phyloP scores from a whole-genome alignment of 75 land plant species.

The Selaginella tamariscina region DNA sequence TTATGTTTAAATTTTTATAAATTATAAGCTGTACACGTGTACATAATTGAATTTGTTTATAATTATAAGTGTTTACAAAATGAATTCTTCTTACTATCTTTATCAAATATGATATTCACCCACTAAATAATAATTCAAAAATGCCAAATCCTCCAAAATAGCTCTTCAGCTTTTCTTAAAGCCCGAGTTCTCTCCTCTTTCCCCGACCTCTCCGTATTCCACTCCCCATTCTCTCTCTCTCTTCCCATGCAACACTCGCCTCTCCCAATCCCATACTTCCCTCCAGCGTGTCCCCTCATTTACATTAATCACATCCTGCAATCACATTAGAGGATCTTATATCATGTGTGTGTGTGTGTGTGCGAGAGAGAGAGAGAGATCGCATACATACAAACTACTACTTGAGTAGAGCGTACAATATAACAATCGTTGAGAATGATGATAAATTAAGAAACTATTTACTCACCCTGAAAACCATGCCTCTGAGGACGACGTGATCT shows the following conservation, averaged over 20 bases:
- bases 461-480: slow-evolving; percentile 22
- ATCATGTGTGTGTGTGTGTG: too few relatives aligned
- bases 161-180: too few relatives aligned
- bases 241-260: slow-evolving; percentile 31
- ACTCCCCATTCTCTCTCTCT: slow-evolving; percentile 34
- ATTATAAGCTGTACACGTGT: too few relatives aligned
- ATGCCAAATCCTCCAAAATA: too few relatives aligned
- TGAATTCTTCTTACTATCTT: too few relatives aligned
- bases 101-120: too few relatives aligned
- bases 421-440: neutral
- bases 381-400: neutral
- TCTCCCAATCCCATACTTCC: slow-evolving; percentile 41
- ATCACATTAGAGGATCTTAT: neutral
- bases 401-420: neutral
- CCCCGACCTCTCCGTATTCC: slow-evolving; percentile 15
- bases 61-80: too few relatives aligned
- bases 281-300: slow-evolving; percentile 18
- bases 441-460: neutral
- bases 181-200: neutral
- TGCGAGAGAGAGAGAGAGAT: too few relatives aligned
- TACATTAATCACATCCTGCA: slow-evolving; percentile 17
- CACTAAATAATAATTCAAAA: too few relatives aligned
- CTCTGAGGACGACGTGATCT: slow-evolving; percentile 27
- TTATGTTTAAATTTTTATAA: too few relatives aligned
- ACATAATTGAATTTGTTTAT: too few relatives aligned